A percentile compares a stretch with the other conserved stretches of the same genome.
Conservation (phyloP, 306 rosid genomes). For the Albizia julibrissin region DNA sequence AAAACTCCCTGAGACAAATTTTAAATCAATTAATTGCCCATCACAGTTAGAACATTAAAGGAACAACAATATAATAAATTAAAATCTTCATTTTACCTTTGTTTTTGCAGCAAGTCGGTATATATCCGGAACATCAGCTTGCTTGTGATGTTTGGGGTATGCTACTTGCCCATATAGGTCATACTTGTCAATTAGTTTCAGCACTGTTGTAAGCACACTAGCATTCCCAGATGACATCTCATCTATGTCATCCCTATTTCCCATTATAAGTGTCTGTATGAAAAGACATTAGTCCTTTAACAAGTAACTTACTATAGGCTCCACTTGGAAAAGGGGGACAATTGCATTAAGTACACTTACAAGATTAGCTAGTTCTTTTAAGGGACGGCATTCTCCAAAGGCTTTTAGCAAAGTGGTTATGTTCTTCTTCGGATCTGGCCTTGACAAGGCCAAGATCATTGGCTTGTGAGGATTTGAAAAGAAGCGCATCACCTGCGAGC, state of each 20-base stretch:
- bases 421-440: slow-evolving; percentile 94
- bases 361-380: slow-evolving; percentile 85
- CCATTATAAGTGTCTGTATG: slow-evolving; percentile 78
- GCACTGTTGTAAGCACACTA: slow-evolving; percentile 70
- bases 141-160: slow-evolving; percentile 91
- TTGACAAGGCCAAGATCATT: slow-evolving; percentile 83
- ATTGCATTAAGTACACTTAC: slow-evolving; percentile 49
- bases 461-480: slow-evolving; percentile 91
- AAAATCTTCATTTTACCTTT: slow-evolving; percentile 54
- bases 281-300: slow-evolving; percentile 34
- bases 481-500: slow-evolving; percentile 77
- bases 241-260: slow-evolving; percentile 82
- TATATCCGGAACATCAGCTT: slow-evolving; percentile 91
- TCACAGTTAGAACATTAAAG: slow-evolving; percentile 20
- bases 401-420: slow-evolving; percentile 85
- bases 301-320: not conserved
- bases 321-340: not conserved
- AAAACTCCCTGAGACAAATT: slow-evolving; percentile 77
- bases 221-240: slow-evolving; percentile 85
- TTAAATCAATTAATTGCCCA: slow-evolving; percentile 29
- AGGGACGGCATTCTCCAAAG: slow-evolving; percentile 83
- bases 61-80: not conserved
- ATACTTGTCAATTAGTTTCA: slow-evolving; percentile 83
- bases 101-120: slow-evolving; percentile 84
- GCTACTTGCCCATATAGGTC: slow-evolving; percentile 92